A percentile compares a stretch with the other conserved stretches of the same genome.
Evolutionary conservation across 768 basidiomycete species (phyloP).

Genomic region (Boletus insuetus): DNA sequence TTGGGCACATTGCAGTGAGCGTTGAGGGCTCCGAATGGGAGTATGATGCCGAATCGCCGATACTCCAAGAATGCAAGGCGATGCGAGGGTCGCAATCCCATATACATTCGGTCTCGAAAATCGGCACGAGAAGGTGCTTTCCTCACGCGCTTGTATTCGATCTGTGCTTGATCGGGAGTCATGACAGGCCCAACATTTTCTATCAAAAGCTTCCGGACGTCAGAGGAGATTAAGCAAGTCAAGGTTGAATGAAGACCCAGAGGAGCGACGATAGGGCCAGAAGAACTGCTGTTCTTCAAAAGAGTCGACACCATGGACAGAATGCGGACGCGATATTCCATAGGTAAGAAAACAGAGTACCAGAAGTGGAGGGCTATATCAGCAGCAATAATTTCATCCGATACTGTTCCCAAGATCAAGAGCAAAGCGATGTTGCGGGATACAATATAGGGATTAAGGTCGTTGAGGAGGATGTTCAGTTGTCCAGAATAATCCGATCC

Average conservation of each 20-base stretch:
- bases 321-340: conserved; percentile 27
- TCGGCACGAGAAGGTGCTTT: conserved; percentile 39
- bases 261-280: conserved; percentile 4
- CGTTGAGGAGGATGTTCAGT: conserved; percentile 42
- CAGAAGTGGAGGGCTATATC: conserved; percentile 48
- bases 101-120: conserved; percentile 40
- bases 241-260: conserved; percentile 16
- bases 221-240: conserved; percentile 11
- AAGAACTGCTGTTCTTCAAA: conserved; percentile 4
- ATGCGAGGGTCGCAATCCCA: conserved; percentile 41
- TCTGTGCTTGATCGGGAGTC: conserved; percentile 24
- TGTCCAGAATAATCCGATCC: conserved; percentile 40
- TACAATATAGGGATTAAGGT: conserved; percentile 29
- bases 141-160: conserved; percentile 34
- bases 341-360: conserved; percentile 45
- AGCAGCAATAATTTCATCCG: conserved; percentile 34
- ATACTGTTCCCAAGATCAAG: conserved; percentile 37
- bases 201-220: conserved; percentile 10
- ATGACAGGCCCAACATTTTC: conserved; percentile 15
- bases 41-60: conserved; percentile 41
- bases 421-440: conserved; percentile 43
- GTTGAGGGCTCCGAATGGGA: conserved; percentile 46
- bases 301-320: conserved; percentile 18
- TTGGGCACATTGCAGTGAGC: conserved; percentile 43
- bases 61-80: conserved; percentile 42